Percentiles rank a stretch among this genome's conserved stretches.
Conservation (phyloP, 352 stramenopile species). For the Globisporangium uncinulatum region DNA sequence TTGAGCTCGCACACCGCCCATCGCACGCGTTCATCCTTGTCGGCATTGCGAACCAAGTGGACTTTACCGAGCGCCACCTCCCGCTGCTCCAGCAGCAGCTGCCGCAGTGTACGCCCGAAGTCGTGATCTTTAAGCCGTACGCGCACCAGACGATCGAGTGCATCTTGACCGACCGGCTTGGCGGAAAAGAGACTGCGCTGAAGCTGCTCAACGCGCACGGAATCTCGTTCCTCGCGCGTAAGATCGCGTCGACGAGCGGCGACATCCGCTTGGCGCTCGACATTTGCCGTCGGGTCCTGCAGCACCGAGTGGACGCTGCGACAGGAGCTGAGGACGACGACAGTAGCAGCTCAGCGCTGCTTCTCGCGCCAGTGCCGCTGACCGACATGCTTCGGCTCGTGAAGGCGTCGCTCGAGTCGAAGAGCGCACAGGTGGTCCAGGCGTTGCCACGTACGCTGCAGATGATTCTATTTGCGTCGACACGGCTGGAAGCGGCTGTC, state of each 20-base stretch:
- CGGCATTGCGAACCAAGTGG: constrained; percentile 80
- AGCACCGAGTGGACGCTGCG: constrained; percentile 25
- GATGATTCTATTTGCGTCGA: constrained; percentile 78
- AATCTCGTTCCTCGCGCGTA: constrained; percentile 73
- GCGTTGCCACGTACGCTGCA: constrained; percentile 73
- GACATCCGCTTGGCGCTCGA: constrained; percentile 74
- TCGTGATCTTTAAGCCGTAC: constrained; percentile 82
- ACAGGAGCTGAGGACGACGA: constrained; percentile 9
- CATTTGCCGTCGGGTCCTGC: constrained; percentile 63
- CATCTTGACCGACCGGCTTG: constrained; percentile 68
- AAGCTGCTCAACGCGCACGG: constrained; percentile 65
- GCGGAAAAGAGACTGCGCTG: constrained; percentile 27
- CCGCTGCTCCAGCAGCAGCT: constrained; percentile 47
- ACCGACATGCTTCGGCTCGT: constrained; percentile 70
- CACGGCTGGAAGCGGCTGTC: constrained; percentile 22
- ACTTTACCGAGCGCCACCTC: constrained; percentile 80
- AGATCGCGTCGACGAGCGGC: constrained; percentile 68
- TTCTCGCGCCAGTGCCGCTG: constrained; percentile 36
- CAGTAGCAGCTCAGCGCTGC: not conserved
- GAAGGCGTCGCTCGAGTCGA: constrained; percentile 67
- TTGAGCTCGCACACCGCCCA: constrained; percentile 63
- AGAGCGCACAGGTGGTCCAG: constrained; percentile 44
- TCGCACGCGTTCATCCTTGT: constrained; percentile 66
- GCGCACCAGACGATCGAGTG: constrained; percentile 68
- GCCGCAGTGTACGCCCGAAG: constrained; percentile 41